Conservation (phyloP, 1,284 basidiomycete genomes). For the Golubevia pallescens region DNA sequence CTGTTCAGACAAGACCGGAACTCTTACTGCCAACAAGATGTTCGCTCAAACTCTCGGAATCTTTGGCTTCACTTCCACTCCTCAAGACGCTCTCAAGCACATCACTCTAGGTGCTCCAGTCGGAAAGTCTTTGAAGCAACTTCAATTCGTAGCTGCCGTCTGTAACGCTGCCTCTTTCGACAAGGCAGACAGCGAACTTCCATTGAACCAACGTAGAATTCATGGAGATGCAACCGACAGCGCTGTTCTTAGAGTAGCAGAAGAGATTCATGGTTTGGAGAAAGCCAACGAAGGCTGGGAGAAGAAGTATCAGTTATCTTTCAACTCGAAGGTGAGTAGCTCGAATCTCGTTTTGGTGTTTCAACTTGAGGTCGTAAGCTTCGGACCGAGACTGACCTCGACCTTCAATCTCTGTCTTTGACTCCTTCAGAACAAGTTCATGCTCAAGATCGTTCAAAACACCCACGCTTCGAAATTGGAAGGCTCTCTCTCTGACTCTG, state of each 20-base stretch:
- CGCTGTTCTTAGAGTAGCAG: constrained; percentile 34
- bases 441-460: constrained; percentile 26
- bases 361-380: too few species aligned
- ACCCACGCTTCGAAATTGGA: constrained; percentile 1
- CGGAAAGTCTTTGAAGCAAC: constrained; percentile 6
- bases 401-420: too few species aligned
- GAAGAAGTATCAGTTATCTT: constrained; percentile 27
- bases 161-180: constrained; percentile 55
- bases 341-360: too few species aligned
- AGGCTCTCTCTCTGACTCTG: neutral
- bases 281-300: constrained; percentile 24
- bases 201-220: constrained; percentile 22
- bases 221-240: constrained; percentile 49
- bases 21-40: constrained; percentile 38
- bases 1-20: constrained; percentile 57
- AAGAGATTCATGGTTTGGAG: constrained; percentile 25
- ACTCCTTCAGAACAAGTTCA: constrained; percentile 58
- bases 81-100: constrained; percentile 26
- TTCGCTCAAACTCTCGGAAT: constrained; percentile 26
- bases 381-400: too few species aligned
- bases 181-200: constrained; percentile 13
- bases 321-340: constrained; percentile 43
- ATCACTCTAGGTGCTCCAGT: constrained; percentile 18
- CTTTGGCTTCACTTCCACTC: constrained; percentile 25
- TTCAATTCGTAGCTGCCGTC: constrained; percentile 24